Evolutionary conservation across 768 basidiomycete species (phyloP).

Genomic region (Termitomyces sp.): DNA sequence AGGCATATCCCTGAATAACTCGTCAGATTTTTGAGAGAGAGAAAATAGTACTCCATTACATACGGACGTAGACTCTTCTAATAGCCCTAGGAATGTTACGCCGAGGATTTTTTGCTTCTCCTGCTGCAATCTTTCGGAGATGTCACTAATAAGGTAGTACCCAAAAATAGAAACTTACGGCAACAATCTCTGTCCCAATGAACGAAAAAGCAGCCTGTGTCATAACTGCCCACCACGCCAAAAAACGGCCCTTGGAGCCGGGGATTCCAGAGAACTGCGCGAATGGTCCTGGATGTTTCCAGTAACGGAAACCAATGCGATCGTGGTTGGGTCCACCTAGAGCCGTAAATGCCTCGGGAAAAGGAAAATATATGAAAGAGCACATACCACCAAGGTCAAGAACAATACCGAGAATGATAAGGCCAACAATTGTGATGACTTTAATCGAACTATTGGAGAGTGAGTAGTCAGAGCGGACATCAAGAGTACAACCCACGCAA

Average conservation of each 20-base stretch:
- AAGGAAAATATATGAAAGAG: neutral
- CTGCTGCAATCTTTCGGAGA: conserved; percentile 64
- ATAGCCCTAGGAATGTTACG: conserved; percentile 60
- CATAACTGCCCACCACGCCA: conserved; percentile 52
- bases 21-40: neutral
- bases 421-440: conserved; percentile 76
- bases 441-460: conserved; percentile 61
- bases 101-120: conserved; percentile 87
- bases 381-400: conserved; percentile 69
- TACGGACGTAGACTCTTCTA: conserved; percentile 66
- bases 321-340: conserved; percentile 78
- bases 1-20: conserved; percentile 66
- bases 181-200: conserved; percentile 93
- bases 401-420: conserved; percentile 65
- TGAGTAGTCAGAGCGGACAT: conserved; percentile 1
- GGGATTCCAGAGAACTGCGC: conserved; percentile 59
- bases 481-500: conserved; percentile 52
- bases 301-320: conserved; percentile 69
- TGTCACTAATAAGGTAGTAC: neutral
- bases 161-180: conserved; percentile 39
- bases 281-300: conserved; percentile 88
- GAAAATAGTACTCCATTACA: conserved; percentile 7
- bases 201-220: conserved; percentile 89
- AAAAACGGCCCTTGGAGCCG: conserved; percentile 73
- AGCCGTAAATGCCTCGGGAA: neutral